A percentile compares a stretch with the other conserved stretches of the same genome.
Evolutionary conservation across 1,284 basidiomycete genomes (phyloP).

Genomic region (Salmacisia buchloeana): DNA sequence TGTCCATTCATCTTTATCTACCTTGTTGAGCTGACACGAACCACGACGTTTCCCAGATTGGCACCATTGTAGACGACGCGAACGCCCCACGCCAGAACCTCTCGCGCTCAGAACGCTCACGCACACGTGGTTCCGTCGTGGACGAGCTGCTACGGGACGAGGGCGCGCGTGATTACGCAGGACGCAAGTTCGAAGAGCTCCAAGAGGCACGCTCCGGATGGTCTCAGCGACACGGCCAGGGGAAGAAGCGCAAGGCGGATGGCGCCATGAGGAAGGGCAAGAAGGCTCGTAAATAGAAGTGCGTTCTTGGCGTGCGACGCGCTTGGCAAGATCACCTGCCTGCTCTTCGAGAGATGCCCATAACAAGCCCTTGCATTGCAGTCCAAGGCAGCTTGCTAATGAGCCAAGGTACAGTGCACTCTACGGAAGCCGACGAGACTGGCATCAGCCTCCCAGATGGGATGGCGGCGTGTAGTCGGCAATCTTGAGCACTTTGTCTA

Average conservation of each 20-base stretch:
- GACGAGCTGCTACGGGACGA: constrained; percentile 4
- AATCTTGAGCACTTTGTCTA: constrained; percentile 7
- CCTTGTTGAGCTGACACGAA: too few relatives aligned
- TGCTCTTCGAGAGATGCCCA: too few relatives aligned
- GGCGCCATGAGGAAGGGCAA: not conserved
- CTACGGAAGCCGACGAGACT: not conserved
- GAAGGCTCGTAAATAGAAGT: not conserved
- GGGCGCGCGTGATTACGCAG: not conserved
- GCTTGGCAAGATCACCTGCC: too few relatives aligned
- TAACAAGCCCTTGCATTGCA: too few relatives aligned
- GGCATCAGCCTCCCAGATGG: not conserved
- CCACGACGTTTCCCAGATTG: not conserved
- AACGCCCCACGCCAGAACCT: not conserved
- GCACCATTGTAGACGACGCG: not conserved
- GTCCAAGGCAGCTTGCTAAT: too few relatives aligned
- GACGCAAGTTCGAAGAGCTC: not conserved
- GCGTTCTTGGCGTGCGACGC: too few relatives aligned
- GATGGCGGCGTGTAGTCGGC: constrained; percentile 2
- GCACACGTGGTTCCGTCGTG: not conserved
- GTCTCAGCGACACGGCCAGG: not conserved
- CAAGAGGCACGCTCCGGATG: not conserved
- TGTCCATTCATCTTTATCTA: not conserved
- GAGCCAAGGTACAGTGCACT: too few relatives aligned
- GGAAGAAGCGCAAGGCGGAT: not conserved
- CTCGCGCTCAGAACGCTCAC: not conserved